Evolutionary conservation across 129 eudicot genomes (phyloP), one percentile per base, ranked within the genome.

Genomic region (Tagetes erecta): DNA sequence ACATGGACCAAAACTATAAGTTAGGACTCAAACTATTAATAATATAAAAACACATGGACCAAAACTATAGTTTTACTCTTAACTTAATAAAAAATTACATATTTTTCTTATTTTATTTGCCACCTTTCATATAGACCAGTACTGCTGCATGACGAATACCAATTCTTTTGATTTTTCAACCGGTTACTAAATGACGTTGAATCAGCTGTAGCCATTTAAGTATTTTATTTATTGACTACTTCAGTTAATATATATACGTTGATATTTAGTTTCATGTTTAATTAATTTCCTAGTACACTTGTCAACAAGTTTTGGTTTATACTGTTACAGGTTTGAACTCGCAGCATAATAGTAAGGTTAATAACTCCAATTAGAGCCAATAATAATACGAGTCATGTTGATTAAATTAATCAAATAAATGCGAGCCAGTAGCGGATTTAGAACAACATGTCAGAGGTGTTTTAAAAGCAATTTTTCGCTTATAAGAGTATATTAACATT

Each of bases 121-220:
- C 79, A 64, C 71, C 71, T 74, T 74, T 64, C 64, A 14, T 56
- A 44, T 56, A 44, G 59, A 73, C 77, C 45, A 72, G 27, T 20
- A 20, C n/a, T 58, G n/a, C 1, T 44, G 58, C 76, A 34, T 57
- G 68, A 72, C 34, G 57, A 46, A 37, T 47, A 63, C 78, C 40
- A 5, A n/a, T 49, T 46, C 37, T 49, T 34, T 57, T 57, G 35
- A 36, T 74, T 74, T 64, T 50, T 74, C 64, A 64, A 64, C 51
- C 38, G 64, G 27, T 63, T 63, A 70, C 31, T 69, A 0, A 1
- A 39, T 38, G 14, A 71, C 9, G 34, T 36, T 14, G 52, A 14
- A 14, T 65, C 13, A 20, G 0, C 56, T 6, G 5, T 59, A 7
- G 66, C 40, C 39, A 33, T 3, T 13, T 3, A 2, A 9, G 27